Evolutionary conservation across 768 basidiomycete genomes (phyloP).

Genomic region (Crucibulum laeve): DNA sequence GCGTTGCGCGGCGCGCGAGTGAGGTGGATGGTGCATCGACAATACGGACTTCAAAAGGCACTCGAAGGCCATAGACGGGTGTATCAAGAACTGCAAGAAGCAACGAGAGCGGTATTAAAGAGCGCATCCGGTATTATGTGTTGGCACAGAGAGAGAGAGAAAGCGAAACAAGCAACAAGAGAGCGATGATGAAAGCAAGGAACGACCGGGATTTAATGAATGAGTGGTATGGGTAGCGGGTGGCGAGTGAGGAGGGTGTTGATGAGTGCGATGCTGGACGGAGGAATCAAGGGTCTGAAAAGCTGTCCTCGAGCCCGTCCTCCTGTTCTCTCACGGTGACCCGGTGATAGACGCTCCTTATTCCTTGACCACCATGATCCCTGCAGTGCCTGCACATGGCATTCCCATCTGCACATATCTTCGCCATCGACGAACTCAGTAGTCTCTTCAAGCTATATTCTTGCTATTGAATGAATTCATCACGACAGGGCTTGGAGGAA

Average conservation of each 20-base stretch:
- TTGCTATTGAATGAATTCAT: too few species aligned
- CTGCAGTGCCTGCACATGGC: too few species aligned
- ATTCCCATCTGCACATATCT: too few species aligned
- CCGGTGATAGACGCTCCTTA: too few species aligned
- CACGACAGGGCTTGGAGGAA: too few species aligned
- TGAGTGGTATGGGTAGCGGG: conserved; percentile 9
- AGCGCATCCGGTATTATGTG: conserved; percentile 26
- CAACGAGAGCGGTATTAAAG: conserved; percentile 39
- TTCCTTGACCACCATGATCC: too few species aligned
- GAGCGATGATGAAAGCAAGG: conserved; percentile 15
- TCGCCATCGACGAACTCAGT: too few species aligned
- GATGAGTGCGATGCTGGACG: too few species aligned
- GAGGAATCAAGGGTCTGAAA: too few species aligned
- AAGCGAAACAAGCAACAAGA: conserved; percentile 11
- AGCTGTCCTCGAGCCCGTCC: too few species aligned
- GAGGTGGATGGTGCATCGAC: conserved; percentile 13
- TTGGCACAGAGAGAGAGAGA: conserved; percentile 12
- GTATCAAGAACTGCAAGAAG: conserved; percentile 32
- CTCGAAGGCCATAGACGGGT: conserved; percentile 27
- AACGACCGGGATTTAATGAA: conserved; percentile 9
- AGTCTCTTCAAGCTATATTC: too few species aligned
- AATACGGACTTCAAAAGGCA: conserved; percentile 35
- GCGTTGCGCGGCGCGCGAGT: conserved; percentile 24
- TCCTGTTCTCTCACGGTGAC: too few species aligned
- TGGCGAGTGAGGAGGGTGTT: neutral